Conservation (phyloP, 2,329 filamentous ascomycete species). For the Xylariaceae sp. region DNA sequence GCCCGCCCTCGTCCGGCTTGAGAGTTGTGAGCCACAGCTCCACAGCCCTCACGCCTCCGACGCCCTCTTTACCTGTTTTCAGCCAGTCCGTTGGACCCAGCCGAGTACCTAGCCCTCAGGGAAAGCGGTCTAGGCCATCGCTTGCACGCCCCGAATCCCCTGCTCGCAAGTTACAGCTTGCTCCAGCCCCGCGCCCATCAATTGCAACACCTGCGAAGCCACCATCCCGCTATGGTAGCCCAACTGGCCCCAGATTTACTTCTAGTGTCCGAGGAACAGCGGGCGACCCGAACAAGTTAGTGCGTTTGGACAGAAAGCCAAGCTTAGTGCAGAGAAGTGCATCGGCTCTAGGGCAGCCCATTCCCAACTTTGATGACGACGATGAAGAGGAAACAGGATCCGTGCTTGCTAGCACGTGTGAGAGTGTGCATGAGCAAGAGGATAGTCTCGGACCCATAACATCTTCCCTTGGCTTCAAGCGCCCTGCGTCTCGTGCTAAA, state of each 20-base stretch:
- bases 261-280: slow-evolving; percentile 58
- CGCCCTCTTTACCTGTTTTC: slow-evolving; percentile 67
- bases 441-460: slow-evolving; percentile 51
- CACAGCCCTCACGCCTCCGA: slow-evolving; percentile 58
- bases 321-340: slow-evolving; percentile 53
- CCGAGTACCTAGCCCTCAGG: slow-evolving; percentile 64
- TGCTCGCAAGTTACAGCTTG: slow-evolving; percentile 62
- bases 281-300: slow-evolving; percentile 56
- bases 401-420: slow-evolving; percentile 30
- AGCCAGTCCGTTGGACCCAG: slow-evolving; percentile 81
- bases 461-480: slow-evolving; percentile 51
- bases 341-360: slow-evolving; percentile 50
- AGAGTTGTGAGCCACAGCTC: slow-evolving; percentile 53
- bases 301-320: slow-evolving; percentile 44
- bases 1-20: slow-evolving; percentile 53
- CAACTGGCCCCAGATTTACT: slow-evolving; percentile 56
- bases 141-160: slow-evolving; percentile 87
- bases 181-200: slow-evolving; percentile 52
- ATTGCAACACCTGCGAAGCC: slow-evolving; percentile 49
- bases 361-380: slow-evolving; percentile 46
- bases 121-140: slow-evolving; percentile 68
- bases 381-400: slow-evolving; percentile 55
- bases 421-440: slow-evolving; percentile 49
- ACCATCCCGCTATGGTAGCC: slow-evolving; percentile 58
- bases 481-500: slow-evolving; percentile 47